A percentile compares a stretch with the other conserved stretches of the same genome.
These are phyloP conservation scores for Gleditsia sinensis DNA, from an alignment of 306 rosid species.

Conservation along the genomic window DNA sequence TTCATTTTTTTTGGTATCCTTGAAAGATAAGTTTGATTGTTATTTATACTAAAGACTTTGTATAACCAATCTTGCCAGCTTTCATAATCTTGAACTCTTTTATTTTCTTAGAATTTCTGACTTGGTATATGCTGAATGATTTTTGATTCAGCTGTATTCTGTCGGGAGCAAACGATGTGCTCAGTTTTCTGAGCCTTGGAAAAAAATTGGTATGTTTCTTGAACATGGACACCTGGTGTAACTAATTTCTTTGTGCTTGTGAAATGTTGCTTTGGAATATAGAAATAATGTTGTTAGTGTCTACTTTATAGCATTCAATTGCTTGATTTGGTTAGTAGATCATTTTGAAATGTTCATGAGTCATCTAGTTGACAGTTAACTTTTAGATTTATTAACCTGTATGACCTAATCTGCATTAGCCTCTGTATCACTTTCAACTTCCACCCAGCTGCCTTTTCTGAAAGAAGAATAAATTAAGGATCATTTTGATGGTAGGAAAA, in stretches of 20 bases:
- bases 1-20: conserved; percentile 15
- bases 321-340: conserved; percentile 24
- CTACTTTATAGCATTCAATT: neutral
- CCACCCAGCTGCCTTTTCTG: neutral
- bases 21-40: conserved; percentile 25
- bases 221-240: conserved; percentile 6
- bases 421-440: neutral
- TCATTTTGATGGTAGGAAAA: neutral
- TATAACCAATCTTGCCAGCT: conserved; percentile 1
- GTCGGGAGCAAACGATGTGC: conserved; percentile 72
- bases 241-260: neutral
- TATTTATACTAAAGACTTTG: conserved; percentile 1
- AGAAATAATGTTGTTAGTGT: neutral
- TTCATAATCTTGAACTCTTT: neutral
- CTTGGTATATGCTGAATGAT: conserved; percentile 26
- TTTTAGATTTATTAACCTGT: neutral
- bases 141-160: conserved; percentile 71
- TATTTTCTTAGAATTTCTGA: conserved; percentile 16
- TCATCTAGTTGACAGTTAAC: neutral
- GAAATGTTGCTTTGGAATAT: conserved; percentile 6
- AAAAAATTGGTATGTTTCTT: conserved; percentile 64
- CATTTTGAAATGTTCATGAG: conserved; percentile 11
- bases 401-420: neutral
- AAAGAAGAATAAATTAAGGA: neutral
- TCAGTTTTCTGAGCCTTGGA: conserved; percentile 70